Conservation (phyloP, 2,329 filamentous ascomycete genomes). For the Pyrenophora graminea region DNA sequence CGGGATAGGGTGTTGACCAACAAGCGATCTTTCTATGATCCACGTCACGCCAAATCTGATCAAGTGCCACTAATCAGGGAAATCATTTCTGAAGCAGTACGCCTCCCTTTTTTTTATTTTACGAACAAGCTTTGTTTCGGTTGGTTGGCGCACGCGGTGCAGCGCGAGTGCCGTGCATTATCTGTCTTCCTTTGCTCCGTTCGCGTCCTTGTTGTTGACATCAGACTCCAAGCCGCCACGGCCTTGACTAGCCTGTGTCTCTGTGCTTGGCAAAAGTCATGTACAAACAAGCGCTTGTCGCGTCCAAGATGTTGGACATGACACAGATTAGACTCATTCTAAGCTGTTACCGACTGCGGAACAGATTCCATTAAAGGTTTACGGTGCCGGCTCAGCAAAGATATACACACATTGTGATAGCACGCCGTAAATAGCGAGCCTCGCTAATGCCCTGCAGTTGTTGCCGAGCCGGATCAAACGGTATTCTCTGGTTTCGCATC, state of each 20-base stretch:
- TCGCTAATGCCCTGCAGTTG: background rate
- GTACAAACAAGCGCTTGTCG: background rate
- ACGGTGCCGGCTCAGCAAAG: background rate
- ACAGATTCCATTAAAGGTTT: background rate
- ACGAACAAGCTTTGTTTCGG: background rate
- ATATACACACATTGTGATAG: background rate
- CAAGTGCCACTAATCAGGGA: no score
- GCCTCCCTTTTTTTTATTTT: background rate
- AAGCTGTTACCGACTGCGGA: background rate
- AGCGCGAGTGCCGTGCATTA: background rate
- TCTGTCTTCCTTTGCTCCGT: slow-evolving; percentile 3
- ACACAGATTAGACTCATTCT: background rate
- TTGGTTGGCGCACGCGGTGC: background rate
- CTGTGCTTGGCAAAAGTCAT: slow-evolving; percentile 3
- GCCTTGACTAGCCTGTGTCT: slow-evolving; percentile 3
- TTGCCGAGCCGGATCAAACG: slow-evolving; percentile 9
- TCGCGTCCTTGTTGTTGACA: background rate
- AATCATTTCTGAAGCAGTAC: no score
- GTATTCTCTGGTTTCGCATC: background rate
- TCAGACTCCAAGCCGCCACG: slow-evolving; percentile 7
- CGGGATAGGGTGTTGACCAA: no score
- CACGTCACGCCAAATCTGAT: no score
- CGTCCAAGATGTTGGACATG: background rate
- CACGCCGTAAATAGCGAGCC: background rate
- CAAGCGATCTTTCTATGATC: no score